Evolutionary conservation across 345 rosid species (phyloP).

Genomic region (Toxicodendron radicans): DNA sequence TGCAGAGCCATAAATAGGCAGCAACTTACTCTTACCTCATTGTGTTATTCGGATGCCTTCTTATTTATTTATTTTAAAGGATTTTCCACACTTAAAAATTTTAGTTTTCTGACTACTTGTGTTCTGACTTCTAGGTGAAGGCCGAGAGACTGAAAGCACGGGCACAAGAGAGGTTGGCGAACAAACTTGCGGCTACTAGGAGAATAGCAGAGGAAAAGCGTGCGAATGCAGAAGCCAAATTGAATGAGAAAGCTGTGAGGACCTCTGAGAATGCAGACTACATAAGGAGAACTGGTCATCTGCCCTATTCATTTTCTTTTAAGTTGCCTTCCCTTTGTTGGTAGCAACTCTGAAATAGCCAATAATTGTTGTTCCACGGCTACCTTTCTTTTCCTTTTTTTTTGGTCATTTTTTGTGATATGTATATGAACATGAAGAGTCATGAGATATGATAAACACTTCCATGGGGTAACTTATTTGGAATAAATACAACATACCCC

Average conservation of each 20-base stretch:
- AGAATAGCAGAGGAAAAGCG: constrained; percentile 87
- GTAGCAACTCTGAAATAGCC: constrained; percentile 36
- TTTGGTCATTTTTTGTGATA: neutral
- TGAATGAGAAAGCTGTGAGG: constrained; percentile 69
- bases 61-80: neutral
- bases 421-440: constrained; percentile 11
- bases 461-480: neutral
- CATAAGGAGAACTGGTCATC: constrained; percentile 81
- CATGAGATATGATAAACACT: neutral
- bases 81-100: neutral
- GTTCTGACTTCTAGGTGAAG: constrained; percentile 46
- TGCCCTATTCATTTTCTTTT: constrained; percentile 70
- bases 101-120: neutral
- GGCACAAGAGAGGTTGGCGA: constrained; percentile 71
- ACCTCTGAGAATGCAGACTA: constrained; percentile 83
- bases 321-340: constrained; percentile 79
- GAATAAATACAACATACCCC: constrained; percentile 3
- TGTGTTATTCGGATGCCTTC: neutral
- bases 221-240: constrained; percentile 76
- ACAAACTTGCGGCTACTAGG: constrained; percentile 67
- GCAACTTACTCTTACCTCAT: neutral
- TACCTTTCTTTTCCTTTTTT: neutral
- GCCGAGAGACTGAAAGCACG: constrained; percentile 87
- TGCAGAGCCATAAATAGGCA: neutral
- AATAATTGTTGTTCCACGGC: neutral